A percentile compares a stretch with the other conserved stretches of the same genome.
Evolutionary conservation across 108 stramenopile species (phyloP).

Genomic region (Cyclostephanos tholiformis): DNA sequence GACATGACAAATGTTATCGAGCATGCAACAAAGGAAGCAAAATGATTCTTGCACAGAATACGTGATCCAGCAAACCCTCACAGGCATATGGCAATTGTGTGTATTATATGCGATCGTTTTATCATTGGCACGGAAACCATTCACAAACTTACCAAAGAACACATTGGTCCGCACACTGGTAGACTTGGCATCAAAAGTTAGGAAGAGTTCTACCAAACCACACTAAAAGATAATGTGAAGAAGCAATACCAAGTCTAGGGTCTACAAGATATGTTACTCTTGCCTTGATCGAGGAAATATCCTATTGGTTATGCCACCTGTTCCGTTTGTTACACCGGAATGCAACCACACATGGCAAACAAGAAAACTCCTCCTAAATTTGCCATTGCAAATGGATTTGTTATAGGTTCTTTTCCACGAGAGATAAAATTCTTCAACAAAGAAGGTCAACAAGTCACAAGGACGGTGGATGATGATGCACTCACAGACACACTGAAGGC

Average conservation of each 20-base stretch:
- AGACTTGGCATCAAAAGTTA: conserved; percentile 12
- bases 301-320: conserved; percentile 11
- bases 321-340: conserved; percentile 12
- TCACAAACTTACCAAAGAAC: conserved; percentile 1
- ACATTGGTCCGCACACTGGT: background rate
- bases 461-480: background rate
- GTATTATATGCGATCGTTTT: conserved; percentile 23
- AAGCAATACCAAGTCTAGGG: conserved; percentile 24
- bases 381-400: no score
- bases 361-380: no score
- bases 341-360: no score
- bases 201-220: conserved; percentile 6
- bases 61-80: conserved; percentile 11
- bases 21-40: no score
- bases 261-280: conserved; percentile 22
- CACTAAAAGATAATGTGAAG: conserved; percentile 2
- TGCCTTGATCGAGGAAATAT: conserved; percentile 8
- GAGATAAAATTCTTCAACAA: background rate
- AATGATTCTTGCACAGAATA: background rate
- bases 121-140: conserved; percentile 18
- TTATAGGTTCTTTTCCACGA: no score
- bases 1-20: background rate
- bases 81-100: no score
- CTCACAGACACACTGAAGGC: conserved; percentile 10
- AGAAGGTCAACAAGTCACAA: background rate